Evolutionary conservation across 2,329 filamentous ascomycete genomes (phyloP).

Genomic region (Plenodomus biglobosus): DNA sequence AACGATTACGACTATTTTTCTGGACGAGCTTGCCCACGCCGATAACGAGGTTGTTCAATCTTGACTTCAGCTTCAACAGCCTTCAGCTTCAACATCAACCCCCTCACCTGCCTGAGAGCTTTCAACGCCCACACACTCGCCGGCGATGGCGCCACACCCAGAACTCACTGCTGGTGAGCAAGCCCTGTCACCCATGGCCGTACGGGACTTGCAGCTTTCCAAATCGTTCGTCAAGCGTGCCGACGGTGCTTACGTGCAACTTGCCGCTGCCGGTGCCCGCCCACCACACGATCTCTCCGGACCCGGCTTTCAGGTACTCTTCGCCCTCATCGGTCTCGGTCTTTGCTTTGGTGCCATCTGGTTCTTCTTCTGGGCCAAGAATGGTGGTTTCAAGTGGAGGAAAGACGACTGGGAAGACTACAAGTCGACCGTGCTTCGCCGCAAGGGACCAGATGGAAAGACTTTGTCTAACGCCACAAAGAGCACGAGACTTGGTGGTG

Average conservation of each 20-base stretch:
- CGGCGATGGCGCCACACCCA: conserved; percentile 37
- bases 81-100: not conserved
- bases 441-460: conserved; percentile 85
- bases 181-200: conserved; percentile 34
- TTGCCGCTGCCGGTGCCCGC: conserved; percentile 40
- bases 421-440: conserved; percentile 88
- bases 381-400: conserved; percentile 88
- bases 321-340: conserved; percentile 76
- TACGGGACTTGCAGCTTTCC: conserved; percentile 31
- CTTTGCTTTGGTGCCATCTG: conserved; percentile 79
- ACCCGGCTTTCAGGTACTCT: conserved; percentile 75
- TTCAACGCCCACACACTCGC: conserved; percentile 14
- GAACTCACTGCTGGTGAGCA: conserved; percentile 21
- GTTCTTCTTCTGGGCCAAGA: conserved; percentile 97
- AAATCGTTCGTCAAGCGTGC: conserved; percentile 36
- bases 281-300: conserved; percentile 49
- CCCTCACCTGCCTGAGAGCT: not conserved
- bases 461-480: conserved; percentile 80
- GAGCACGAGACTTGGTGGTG: conserved; percentile 82
- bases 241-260: conserved; percentile 16
- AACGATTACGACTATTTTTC: not conserved
- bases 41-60: too few species aligned
- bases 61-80: not conserved
- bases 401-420: conserved; percentile 96
- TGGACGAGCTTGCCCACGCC: too few species aligned